Base-by-base conservation (phyloP, 2,329 filamentous ascomycete species). In the Dryadomyces quercivorus region DNA sequence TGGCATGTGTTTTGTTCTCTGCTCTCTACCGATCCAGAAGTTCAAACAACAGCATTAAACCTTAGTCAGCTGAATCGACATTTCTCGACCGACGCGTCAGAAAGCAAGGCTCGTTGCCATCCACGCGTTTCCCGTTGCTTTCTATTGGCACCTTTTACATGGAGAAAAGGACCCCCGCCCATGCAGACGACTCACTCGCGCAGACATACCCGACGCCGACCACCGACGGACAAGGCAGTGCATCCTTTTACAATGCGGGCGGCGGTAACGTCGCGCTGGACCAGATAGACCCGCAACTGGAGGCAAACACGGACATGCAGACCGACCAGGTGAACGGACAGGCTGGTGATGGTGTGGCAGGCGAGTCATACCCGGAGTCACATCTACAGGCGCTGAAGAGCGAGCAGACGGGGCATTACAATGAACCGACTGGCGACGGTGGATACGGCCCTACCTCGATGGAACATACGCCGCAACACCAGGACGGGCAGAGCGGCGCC, bases 201-300 rank as follows among this genome's bases (percentile, higher is more conserved):
- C 66, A 66, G 48, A 64, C 70, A 42, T 78, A 76, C 59, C 71
- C 75, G 12, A 75, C 73, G 7, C 72, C 75, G 3, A 67, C 68
- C 18, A 68, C 69, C 9, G 73, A 77, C 53, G 67, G 62, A 2
- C 69, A 72, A 58, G 73, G 75, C 54, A 62, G 66, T 3, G 66
- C 67, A 8, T 65, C 57, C 3, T 60, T 72, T 2, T 75, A 75
- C 61, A 75, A 76, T 55, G 59, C 49, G 15, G 50, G 38, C 12
- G 38, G 34, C 36, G 50, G 22, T 52, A 55, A 58, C 49, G 53
- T 56, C 38, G 16, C 56, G 26, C 57, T 60, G 5, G 56, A 56
- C 52, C 60, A 72, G 57, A 65, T 71, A 5, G 64, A 65, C 16
- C 58, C 62, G 20, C 59, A 61, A 53, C 62, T 60, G 54, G 63